Conservation (phyloP, 139 green algal genomes). For the Volvox reticuliferus region DNA sequence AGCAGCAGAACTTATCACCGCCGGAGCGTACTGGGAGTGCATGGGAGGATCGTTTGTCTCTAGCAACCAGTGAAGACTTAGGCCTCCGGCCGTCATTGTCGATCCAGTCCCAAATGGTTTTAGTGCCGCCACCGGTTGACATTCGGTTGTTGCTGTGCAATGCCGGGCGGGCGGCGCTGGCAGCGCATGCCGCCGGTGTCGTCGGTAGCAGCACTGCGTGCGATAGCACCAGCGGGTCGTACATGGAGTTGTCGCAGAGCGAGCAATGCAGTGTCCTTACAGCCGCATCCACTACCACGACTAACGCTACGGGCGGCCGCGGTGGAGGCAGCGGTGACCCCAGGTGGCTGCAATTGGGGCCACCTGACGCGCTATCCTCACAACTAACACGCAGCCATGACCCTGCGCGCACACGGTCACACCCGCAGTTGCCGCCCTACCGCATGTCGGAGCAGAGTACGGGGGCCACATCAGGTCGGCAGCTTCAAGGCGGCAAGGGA, state of each 20-base stretch:
- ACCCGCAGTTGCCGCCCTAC: background rate
- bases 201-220: background rate
- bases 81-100: background rate
- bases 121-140: background rate
- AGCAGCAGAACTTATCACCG: background rate
- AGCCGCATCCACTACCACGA: background rate
- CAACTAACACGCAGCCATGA: background rate
- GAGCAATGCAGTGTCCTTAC: slow-evolving; percentile 16
- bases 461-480: background rate
- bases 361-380: background rate
- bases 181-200: background rate
- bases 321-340: background rate
- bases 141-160: slow-evolving; percentile 12
- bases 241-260: slow-evolving; percentile 42
- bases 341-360: background rate
- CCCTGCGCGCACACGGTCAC: background rate
- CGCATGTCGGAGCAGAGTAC: background rate
- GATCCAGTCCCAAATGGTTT: background rate
- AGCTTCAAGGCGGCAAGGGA: background rate
- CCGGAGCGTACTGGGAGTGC: background rate
- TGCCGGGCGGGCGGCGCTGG: slow-evolving; percentile 8
- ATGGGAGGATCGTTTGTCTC: no score
- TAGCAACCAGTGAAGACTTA: background rate
- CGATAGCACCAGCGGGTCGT: slow-evolving; percentile 36
- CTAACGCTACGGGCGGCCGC: background rate